Conservation (phyloP, 768 basidiomycete species). For the Aureoboletus auriporus region DNA sequence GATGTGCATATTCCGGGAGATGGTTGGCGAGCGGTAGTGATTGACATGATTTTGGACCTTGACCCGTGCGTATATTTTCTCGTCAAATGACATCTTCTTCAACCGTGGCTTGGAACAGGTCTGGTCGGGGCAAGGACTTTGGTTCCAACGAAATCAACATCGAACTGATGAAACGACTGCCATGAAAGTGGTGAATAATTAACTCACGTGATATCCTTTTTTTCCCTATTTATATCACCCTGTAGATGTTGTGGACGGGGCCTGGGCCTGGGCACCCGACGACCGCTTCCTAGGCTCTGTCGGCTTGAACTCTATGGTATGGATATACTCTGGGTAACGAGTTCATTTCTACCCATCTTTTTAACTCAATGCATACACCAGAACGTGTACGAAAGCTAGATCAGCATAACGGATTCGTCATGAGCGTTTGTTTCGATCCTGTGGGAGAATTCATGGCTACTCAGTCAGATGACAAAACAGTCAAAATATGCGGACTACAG, state of each 20-base stretch:
- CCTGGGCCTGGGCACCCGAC: conserved; percentile 88
- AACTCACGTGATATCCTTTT: not conserved
- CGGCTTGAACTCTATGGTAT: conserved; percentile 96
- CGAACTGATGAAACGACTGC: conserved; percentile 85
- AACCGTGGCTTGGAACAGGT: conserved; percentile 38
- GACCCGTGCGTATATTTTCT: conserved; percentile 70
- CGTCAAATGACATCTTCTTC: not conserved
- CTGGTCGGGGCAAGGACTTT: conserved; percentile 83
- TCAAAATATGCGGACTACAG: conserved; percentile 93
- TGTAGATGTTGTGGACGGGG: conserved; percentile 89
- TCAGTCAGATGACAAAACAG: conserved; percentile 92
- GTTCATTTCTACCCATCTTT: not conserved
- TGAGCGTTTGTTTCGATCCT: conserved; percentile 98
- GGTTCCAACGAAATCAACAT: conserved; percentile 94
- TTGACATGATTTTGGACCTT: conserved; percentile 95
- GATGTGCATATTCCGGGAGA: conserved; percentile 91
- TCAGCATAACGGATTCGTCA: conserved; percentile 93
- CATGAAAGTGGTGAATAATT: conserved; percentile 81
- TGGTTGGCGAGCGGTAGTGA: conserved; percentile 96
- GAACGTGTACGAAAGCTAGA: conserved; percentile 83
- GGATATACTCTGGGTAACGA: conserved; percentile 80
- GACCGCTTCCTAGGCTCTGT: conserved; percentile 93
- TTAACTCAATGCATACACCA: conserved; percentile 25
- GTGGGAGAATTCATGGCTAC: conserved; percentile 98
- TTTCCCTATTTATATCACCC: conserved; percentile 4